Percentiles rank a stretch among this genome's conserved stretches.
Conservation (phyloP, 495 filamentous ascomycete species). For the Neohortaea acidophila region DNA sequence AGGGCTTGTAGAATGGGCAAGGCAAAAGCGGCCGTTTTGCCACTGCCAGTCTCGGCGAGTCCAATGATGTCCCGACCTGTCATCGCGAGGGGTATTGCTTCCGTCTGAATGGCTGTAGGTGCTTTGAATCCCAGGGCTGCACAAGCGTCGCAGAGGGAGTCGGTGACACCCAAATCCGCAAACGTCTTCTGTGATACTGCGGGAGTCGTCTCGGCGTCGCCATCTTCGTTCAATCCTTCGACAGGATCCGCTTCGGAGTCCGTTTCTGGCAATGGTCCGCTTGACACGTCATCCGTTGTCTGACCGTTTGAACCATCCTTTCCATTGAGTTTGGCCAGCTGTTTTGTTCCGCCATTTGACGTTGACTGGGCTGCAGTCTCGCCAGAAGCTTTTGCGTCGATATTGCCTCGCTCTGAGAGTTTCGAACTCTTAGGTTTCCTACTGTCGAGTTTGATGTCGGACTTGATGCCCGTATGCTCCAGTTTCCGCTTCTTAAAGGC, state of each 20-base stretch:
- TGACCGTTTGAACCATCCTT: no score
- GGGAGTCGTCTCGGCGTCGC: constrained; percentile 4
- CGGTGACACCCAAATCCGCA: constrained; percentile 74
- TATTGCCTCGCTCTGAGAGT: no score
- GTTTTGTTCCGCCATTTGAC: no score
- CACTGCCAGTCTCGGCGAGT: constrained; percentile 82
- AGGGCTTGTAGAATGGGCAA: constrained; percentile 67
- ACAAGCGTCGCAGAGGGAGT: constrained; percentile 78
- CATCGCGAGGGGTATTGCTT: constrained; percentile 54
- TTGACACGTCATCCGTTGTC: no score
- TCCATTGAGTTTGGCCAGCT: no score
- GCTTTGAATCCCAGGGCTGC: constrained; percentile 61
- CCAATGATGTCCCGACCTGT: constrained; percentile 77
- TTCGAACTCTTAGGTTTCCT: constrained; percentile 5
- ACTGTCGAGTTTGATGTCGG: constrained; percentile 4
- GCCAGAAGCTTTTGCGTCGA: no score
- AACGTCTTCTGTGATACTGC: constrained; percentile 41
- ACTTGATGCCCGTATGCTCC: constrained; percentile 2
- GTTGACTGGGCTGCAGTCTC: no score
- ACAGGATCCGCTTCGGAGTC: no score
- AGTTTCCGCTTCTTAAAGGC: constrained; percentile 17
- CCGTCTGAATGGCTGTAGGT: constrained; percentile 38
- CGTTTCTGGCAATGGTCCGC: no score
- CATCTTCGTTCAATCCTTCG: constrained; percentile 1
- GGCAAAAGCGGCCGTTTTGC: constrained; percentile 86